A percentile compares a stretch with the other conserved stretches of the same genome.
phyloP scores from a whole-genome alignment of 139 green algal genomes.

The Microglena sp. region DNA sequence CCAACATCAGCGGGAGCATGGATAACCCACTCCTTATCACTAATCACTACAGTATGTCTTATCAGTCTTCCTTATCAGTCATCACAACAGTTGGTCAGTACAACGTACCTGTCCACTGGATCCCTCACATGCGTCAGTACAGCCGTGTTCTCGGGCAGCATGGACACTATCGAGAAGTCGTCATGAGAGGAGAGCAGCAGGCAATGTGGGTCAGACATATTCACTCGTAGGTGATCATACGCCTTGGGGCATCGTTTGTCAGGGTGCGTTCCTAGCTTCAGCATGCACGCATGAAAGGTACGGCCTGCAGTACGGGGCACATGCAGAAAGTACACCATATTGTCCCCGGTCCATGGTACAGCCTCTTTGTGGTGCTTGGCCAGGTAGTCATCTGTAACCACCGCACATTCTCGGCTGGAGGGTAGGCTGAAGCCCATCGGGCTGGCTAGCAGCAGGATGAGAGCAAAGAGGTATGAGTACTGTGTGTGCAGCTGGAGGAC shows the following conservation, averaged over 20 bases:
- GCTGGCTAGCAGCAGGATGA: no score
- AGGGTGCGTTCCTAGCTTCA: slow-evolving; percentile 51
- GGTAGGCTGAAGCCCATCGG: no score
- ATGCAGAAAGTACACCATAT: slow-evolving; percentile 87
- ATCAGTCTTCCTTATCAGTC: no score
- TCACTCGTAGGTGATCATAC: slow-evolving; percentile 79
- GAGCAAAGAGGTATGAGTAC: not conserved
- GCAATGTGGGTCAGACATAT: slow-evolving; percentile 49
- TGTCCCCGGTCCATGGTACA: slow-evolving; percentile 17
- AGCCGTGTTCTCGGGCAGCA: slow-evolving; percentile 27
- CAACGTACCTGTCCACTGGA: slow-evolving; percentile 62
- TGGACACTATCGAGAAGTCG: slow-evolving; percentile 65
- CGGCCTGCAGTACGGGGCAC: slow-evolving; percentile 85
- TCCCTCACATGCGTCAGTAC: slow-evolving; percentile 60
- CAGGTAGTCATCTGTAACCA: slow-evolving; percentile 29
- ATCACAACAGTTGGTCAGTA: no score
- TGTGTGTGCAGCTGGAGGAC: not conserved
- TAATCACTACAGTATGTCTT: no score
- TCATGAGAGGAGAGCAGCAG: slow-evolving; percentile 72
- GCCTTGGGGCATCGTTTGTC: slow-evolving; percentile 47
- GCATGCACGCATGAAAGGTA: slow-evolving; percentile 76
- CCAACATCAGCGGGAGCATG: no score
- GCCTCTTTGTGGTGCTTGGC: slow-evolving; percentile 31
- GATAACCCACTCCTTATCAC: no score
- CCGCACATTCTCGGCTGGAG: slow-evolving; percentile 27